Conservation (phyloP, 371 early-diverging fungal species). For the Mucor piriformis region DNA sequence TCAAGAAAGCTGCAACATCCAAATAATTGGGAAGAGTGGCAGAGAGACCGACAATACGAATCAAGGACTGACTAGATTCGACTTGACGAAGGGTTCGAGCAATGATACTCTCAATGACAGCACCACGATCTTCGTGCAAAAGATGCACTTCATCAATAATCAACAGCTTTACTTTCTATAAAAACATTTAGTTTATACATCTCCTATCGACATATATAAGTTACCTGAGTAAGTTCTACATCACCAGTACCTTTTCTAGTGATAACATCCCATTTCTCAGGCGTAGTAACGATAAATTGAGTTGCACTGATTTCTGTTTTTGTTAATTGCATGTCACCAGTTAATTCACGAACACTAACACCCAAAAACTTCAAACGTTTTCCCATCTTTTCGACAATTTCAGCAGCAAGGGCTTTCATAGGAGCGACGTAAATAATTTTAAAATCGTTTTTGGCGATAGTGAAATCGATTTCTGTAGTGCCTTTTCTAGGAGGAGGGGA, state of each 20-base stretch:
- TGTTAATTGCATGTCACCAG: conserved; percentile 97
- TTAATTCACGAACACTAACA: conserved; percentile 88
- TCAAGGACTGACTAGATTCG: conserved; percentile 90
- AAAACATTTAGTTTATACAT: neutral
- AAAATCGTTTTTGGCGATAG: conserved; percentile 77
- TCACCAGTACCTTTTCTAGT: conserved; percentile 96
- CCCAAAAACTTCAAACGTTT: conserved; percentile 85
- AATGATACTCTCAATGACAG: conserved; percentile 97
- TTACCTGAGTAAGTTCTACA: conserved; percentile 84
- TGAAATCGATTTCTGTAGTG: conserved; percentile 46
- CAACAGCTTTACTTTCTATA: conserved; percentile 78
- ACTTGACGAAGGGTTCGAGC: conserved; percentile 93
- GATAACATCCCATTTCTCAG: conserved; percentile 99
- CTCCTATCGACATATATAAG: too few species aligned
- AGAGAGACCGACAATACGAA: conserved; percentile 98
- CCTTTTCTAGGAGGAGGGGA: conserved; percentile 53
- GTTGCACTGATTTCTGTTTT: conserved; percentile 88
- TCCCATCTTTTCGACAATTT: conserved; percentile 93
- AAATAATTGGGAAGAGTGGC: conserved; percentile 99
- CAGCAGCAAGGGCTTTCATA: conserved; percentile 99
- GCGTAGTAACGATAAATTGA: conserved; percentile 99
- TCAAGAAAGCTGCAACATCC: conserved; percentile 95
- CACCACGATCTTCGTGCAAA: conserved; percentile 98
- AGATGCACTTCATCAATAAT: conserved; percentile 99
- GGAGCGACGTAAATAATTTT: conserved; percentile 99